These are phyloP conservation scores for Pyrus communis DNA, from an alignment of 306 rosid genomes.

Conservation along the genomic window DNA sequence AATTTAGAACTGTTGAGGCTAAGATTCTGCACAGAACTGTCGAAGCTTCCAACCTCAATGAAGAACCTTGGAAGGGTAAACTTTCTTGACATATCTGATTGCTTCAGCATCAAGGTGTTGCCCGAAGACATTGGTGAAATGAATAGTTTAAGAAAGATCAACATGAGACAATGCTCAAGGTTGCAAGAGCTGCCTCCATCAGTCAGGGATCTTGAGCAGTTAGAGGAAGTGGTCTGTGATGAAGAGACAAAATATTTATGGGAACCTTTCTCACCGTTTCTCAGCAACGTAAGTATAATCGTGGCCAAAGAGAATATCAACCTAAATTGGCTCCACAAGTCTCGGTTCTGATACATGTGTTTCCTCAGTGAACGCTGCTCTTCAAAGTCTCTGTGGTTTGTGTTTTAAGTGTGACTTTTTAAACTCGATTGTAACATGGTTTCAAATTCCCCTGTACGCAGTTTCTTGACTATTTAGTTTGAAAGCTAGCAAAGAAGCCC, in stretches of 20 bases:
- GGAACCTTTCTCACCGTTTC: neutral
- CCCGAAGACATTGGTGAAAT: slow-evolving; percentile 42
- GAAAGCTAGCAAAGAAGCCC: too few species aligned
- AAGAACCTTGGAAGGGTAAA: slow-evolving; percentile 3
- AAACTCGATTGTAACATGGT: too few species aligned
- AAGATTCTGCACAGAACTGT: slow-evolving; percentile 32
- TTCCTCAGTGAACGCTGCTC: neutral
- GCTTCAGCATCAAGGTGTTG: slow-evolving; percentile 23
- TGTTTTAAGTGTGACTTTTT: too few species aligned
- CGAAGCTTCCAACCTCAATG: slow-evolving; percentile 32
- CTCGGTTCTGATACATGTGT: neutral
- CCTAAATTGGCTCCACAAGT: too few species aligned
- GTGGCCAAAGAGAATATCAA: slow-evolving; percentile 4
- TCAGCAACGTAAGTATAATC: neutral
- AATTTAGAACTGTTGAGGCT: slow-evolving; percentile 41
- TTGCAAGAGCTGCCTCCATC: too few species aligned
- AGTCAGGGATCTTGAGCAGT: too few species aligned
- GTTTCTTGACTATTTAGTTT: too few species aligned
- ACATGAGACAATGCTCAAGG: too few species aligned
- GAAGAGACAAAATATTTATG: slow-evolving; percentile 11
- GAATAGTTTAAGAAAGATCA: neutral
- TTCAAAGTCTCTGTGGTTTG: neutral
- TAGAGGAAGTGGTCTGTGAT: too few species aligned
- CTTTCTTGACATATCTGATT: too few species aligned
- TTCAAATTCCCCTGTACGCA: too few species aligned